Evolutionary conservation across 2,329 filamentous ascomycete species (phyloP), one percentile per base, ranked within the genome.

Genomic region (Epichloe elymi): DNA sequence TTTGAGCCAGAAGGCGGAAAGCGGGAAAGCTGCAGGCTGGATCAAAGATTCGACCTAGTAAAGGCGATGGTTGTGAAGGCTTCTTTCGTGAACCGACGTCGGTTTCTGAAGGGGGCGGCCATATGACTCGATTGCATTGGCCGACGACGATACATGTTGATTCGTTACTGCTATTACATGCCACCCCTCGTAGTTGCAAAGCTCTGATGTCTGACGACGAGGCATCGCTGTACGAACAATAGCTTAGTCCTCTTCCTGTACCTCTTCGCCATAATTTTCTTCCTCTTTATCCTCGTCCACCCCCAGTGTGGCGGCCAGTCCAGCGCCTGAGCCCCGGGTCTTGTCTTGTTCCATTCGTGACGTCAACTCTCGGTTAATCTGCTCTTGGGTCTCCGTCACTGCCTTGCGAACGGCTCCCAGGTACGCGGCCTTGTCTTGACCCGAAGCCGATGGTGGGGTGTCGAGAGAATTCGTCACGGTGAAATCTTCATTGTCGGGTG

Each of bases 231-330:
- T 41, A 23, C 35, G 20, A 5, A 14, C 8, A 30, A 6, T 33
- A 26, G 10, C 6, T 54, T 67, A 65, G 36, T 78, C 78, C 33
- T 86, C 83, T 41, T 86, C 83, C 47, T 83, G 81, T 12, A 82
- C 78, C 65, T 95, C 88, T 66, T 95, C 89, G 46, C 88, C 89
- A 63, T 95, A 95, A 62, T 89, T 85, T 60, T 86, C 80, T 62
- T 88, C 86, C 61, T 83, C 80, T 55, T 76, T 75, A 11, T 66
- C 72, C 53, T 83, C 79, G 53, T 80, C 74, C 10, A 72, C 60
- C 53, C 61, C 46, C 53, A 61, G 53, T 37, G 44, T 55, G 20
- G 51, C 60, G 3, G 46, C 19, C 17, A 8, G 38, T 26, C 15
- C 45, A 0, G 50, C 37, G 0, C 66, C 64, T 1, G 66, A 67